A percentile compares a stretch with the other conserved stretches of the same genome.
These are phyloP conservation scores for Sugiyamaella boreocaroliniensis DNA, from an alignment of 805 yeast species.

Conservation along the genomic window DNA sequence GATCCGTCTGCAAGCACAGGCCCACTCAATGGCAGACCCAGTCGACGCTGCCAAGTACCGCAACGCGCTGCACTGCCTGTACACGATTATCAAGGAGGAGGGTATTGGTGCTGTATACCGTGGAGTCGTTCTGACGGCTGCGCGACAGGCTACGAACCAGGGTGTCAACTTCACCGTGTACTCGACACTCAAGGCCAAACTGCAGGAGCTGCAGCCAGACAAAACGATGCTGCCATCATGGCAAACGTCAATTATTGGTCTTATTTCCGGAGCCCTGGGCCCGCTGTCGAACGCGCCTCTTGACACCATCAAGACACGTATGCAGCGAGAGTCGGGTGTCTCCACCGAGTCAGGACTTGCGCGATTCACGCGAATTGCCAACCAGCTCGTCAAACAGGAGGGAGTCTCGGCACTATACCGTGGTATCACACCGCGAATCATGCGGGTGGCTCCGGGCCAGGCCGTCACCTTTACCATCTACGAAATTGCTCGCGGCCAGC, in stretches of 20 bases:
- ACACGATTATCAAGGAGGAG: conserved; percentile 80
- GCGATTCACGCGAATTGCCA: conserved; percentile 74
- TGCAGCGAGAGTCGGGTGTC: conserved; percentile 78
- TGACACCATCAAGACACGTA: conserved; percentile 93
- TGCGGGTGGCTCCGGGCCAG: conserved; percentile 99
- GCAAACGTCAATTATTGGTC: conserved; percentile 90
- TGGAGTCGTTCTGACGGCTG: conserved; percentile 93
- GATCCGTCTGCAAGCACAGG: conserved; percentile 93
- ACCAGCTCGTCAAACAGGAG: conserved; percentile 77
- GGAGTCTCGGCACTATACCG: conserved; percentile 85
- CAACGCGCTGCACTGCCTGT: conserved; percentile 87
- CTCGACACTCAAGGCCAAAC: conserved; percentile 68
- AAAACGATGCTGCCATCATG: conserved; percentile 75
- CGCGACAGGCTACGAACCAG: conserved; percentile 96
- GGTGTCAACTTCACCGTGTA: conserved; percentile 97
- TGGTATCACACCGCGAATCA: conserved; percentile 97
- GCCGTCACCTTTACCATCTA: conserved; percentile 97
- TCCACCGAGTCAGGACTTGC: conserved; percentile 60
- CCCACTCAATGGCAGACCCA: conserved; percentile 82
- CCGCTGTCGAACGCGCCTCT: conserved; percentile 96
- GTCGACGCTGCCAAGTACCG: conserved; percentile 75
- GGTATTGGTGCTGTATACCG: conserved; percentile 84
- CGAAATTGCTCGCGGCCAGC: conserved; percentile 69
- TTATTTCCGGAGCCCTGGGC: conserved; percentile 93
- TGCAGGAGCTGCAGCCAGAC: conserved; percentile 47